Conservation (phyloP, 106 monocot species). For the Acorus calamus region DNA sequence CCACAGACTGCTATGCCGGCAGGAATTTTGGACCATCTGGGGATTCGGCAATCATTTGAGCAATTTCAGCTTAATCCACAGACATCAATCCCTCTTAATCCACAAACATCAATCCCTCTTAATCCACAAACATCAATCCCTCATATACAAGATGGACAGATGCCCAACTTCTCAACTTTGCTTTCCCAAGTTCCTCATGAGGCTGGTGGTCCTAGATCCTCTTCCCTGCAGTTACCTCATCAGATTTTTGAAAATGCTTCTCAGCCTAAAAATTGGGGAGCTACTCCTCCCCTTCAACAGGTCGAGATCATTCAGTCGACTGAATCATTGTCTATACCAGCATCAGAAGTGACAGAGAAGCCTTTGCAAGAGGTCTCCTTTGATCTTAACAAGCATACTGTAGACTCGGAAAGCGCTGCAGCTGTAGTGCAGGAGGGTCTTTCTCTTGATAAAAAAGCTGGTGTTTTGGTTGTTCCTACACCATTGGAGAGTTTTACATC, state of each 20-base stretch:
- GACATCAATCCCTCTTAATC: too few relatives aligned
- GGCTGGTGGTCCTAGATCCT: conserved; percentile 8
- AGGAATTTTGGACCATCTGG: conserved; percentile 20
- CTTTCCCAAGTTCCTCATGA: conserved; percentile 19
- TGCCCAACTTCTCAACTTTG: conserved; percentile 14
- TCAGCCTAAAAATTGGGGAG: conserved; percentile 11
- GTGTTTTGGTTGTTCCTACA: conserved; percentile 7
- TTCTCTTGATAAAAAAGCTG: conserved; percentile 8
- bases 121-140: conserved; percentile 19
- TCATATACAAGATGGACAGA: conserved; percentile 12
- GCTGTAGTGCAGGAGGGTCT: background rate
- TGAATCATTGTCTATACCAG: background rate
- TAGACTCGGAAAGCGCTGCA: conserved; percentile 4
- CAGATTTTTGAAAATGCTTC: conserved; percentile 22
- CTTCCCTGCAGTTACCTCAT: conserved; percentile 31
- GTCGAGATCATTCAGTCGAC: conserved; percentile 6
- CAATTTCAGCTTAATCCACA: conserved; percentile 28
- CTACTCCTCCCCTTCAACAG: conserved; percentile 6
- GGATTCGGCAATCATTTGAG: conserved; percentile 26
- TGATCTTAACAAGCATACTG: background rate
- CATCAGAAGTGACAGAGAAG: conserved; percentile 4
- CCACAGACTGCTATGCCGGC: conserved; percentile 12
- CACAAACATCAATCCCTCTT: too few relatives aligned
- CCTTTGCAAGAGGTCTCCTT: background rate
- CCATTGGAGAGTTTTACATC: background rate